Conservation (phyloP, 305 asterid genomes). For the Striga hermonthica region DNA sequence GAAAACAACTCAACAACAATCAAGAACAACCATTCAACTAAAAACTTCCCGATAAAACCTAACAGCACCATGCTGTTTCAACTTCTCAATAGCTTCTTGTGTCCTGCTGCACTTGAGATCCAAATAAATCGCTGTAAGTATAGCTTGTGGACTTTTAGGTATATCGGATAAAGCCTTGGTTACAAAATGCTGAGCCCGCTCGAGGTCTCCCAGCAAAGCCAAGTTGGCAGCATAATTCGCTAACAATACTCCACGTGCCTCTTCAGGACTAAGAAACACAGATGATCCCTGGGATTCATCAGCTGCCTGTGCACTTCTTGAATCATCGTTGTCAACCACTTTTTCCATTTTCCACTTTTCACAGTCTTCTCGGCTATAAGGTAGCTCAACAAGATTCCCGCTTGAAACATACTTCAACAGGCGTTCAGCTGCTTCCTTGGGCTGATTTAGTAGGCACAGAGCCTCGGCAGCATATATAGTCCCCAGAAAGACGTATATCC, state of each 20-base stretch:
- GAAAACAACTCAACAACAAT: conserved; percentile 34
- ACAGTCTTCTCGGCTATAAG: conserved; percentile 66
- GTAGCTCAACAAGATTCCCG: conserved; percentile 49
- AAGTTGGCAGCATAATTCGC: conserved; percentile 68
- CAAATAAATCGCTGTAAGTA: conserved; percentile 66
- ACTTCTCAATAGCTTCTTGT: conserved; percentile 60
- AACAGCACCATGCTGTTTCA: conserved; percentile 51
- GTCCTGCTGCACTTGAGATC: conserved; percentile 69
- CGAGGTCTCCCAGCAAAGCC: conserved; percentile 62
- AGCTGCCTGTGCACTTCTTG: conserved; percentile 39
- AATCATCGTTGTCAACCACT: conserved; percentile 54
- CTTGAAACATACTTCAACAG: conserved; percentile 49
- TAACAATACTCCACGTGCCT: conserved; percentile 66
- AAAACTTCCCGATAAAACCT: conserved; percentile 44
- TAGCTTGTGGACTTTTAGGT: conserved; percentile 54
- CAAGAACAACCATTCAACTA: conserved; percentile 39
- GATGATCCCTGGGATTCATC: conserved; percentile 42
- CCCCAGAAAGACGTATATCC: conserved; percentile 60
- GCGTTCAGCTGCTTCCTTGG: conserved; percentile 75
- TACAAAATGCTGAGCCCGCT: conserved; percentile 53
- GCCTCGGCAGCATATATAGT: conserved; percentile 83
- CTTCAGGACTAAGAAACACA: conserved; percentile 64
- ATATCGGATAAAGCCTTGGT: conserved; percentile 47
- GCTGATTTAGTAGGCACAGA: conserved; percentile 68
- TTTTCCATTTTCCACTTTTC: conserved; percentile 66